A percentile compares a stretch with the other conserved stretches of the same genome.
Conservation (phyloP, 768 basidiomycete genomes). For the Coprinopsis cinerea region DNA sequence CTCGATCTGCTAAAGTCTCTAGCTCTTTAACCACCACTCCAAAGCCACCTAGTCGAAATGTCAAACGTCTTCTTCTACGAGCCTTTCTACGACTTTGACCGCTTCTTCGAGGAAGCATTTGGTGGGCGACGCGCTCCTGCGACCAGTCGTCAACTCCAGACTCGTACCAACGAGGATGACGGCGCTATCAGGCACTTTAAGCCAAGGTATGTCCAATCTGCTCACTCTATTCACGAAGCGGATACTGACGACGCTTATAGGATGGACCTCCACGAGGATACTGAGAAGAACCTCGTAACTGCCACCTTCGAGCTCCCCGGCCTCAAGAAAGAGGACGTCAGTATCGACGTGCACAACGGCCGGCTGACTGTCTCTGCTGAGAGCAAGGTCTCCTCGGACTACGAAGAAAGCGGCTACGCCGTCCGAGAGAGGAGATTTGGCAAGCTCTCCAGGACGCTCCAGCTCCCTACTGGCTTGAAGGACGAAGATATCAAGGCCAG, state of each 20-base stretch:
- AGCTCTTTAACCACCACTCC: no score
- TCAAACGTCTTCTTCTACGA: slow-evolving; percentile 1
- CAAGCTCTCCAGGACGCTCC: slow-evolving; percentile 37
- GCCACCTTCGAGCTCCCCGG: slow-evolving; percentile 58
- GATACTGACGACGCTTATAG: slow-evolving; percentile 21
- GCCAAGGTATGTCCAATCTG: no score
- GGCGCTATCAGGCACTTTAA: slow-evolving; percentile 19
- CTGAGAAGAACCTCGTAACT: slow-evolving; percentile 40
- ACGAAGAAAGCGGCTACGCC: slow-evolving; percentile 31
- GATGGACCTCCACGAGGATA: slow-evolving; percentile 51
- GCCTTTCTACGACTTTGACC: slow-evolving; percentile 19
- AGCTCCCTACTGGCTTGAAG: slow-evolving; percentile 48
- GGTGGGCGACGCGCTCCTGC: background rate
- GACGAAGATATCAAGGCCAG: slow-evolving; percentile 29
- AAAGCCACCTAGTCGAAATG: background rate
- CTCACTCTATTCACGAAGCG: no score
- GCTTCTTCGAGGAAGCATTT: slow-evolving; percentile 6
- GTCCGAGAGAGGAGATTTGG: slow-evolving; percentile 47
- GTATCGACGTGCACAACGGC: slow-evolving; percentile 46
- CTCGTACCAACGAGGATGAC: slow-evolving; percentile 2
- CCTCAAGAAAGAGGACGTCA: slow-evolving; percentile 41
- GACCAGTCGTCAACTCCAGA: slow-evolving; percentile 6
- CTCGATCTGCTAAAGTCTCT: no score
- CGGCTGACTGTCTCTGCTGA: slow-evolving; percentile 49
- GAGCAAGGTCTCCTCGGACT: slow-evolving; percentile 24